Base-by-base conservation (phyloP, 108 stramenopile species). In the Stephanodiscus triporus region DNA sequence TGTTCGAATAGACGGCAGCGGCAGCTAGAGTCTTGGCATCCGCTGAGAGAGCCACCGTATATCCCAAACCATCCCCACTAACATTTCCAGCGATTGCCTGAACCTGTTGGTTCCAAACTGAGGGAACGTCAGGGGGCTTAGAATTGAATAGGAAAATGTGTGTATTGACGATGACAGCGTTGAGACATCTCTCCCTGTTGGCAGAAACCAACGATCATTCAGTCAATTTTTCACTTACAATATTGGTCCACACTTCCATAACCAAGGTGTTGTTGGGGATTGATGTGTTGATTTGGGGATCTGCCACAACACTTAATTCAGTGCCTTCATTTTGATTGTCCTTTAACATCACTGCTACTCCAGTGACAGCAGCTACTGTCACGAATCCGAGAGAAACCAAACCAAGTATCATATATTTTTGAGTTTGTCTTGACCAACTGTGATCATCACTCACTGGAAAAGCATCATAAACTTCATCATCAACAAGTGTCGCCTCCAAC, bases 21-120 rank as follows among this genome's bases (percentile, higher is more conserved):
- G 14, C 30, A 34, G 36, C 72, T 2, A 72, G 9, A 50, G 34
- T 42, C 5, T 27, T 51, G 14, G 42, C 62, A 47, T 72, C 72
- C 4, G 24, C 32, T 9, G 72, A 72, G 13, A 72, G 34, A 30
- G 72, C 63, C 5, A 63, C 42, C 10, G 72, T 23, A 14, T 2
- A 20, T 45, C 72, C 72, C 13, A 43, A 42, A 20, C 60, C 70
- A 4, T 34, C 32, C 32, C 5, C 32, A 34, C 32, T 34, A 2
- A 34, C 32, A 34, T 34, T 5, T 34, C 32, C 32, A 4, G 5
- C 32, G 32, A 34, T 34, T 34, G 5, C 32, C 32, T 4, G 32
- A 34, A 2, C 32, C 32, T 4, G 32, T 4, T 34, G 2, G 32
- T 34, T 34, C 32, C 32, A 34, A 34, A 34, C 5, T 5, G 32